These are phyloP conservation scores for Hydnum rufescens DNA, from an alignment of 768 basidiomycete genomes.

Conservation along the genomic window DNA sequence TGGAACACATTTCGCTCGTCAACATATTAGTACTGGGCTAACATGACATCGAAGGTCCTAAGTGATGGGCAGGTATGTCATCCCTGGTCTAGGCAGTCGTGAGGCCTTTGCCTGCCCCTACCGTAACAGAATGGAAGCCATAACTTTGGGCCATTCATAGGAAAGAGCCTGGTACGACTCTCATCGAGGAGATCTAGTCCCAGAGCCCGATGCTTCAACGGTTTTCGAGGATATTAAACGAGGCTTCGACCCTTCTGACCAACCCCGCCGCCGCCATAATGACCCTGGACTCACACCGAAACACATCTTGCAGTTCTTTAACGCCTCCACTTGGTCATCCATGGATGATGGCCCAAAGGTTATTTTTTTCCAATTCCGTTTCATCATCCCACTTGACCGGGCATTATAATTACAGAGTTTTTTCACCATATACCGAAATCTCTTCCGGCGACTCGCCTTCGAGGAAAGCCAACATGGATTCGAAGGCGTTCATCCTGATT, in stretches of 20 bases:
- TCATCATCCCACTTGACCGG: not conserved
- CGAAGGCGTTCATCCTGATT: conserved; percentile 46
- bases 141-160: conserved; percentile 21
- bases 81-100: not conserved
- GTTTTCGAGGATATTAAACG: conserved; percentile 71
- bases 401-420: conserved; percentile 41
- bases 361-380: conserved; percentile 13
- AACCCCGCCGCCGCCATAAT: conserved; percentile 24
- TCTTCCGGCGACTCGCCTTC: conserved; percentile 63
- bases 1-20: conserved; percentile 13
- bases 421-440: conserved; percentile 69
- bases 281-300: conserved; percentile 63
- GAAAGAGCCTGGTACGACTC: conserved; percentile 98
- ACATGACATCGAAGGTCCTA: conserved; percentile 37
- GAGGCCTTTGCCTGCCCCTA: too few species aligned
- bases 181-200: conserved; percentile 60
- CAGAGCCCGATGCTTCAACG: conserved; percentile 64
- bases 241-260: conserved; percentile 32
- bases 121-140: too few species aligned
- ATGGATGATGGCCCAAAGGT: conserved; percentile 48
- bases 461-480: conserved; percentile 43
- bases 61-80: conserved; percentile 78
- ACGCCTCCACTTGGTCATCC: conserved; percentile 42
- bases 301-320: conserved; percentile 73
- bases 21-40: not conserved